Evolutionary conservation across 2,329 filamentous ascomycete species (phyloP).

Genomic region (Penicillium oxalicum): DNA sequence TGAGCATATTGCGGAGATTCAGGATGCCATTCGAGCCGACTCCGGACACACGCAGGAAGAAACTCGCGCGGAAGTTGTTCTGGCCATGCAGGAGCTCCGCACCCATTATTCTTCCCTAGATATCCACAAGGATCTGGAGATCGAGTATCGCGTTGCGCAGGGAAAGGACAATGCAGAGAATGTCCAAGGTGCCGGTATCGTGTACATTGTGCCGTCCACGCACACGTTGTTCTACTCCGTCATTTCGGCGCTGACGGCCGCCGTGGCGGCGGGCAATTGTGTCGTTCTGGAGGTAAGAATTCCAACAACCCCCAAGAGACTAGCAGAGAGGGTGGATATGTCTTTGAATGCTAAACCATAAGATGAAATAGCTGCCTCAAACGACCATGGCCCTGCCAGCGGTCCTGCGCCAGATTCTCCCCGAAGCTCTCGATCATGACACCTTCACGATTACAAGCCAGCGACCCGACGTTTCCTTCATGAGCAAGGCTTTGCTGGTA

Average conservation of each 20-base stretch:
- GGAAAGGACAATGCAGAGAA: constrained; percentile 16
- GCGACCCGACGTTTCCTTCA: constrained; percentile 25
- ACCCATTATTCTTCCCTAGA: constrained; percentile 20
- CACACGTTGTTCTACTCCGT: constrained; percentile 48
- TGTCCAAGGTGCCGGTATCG: constrained; percentile 19
- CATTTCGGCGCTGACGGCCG: constrained; percentile 41
- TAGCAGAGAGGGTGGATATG: not conserved
- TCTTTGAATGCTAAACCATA: not conserved
- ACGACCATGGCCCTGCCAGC: constrained; percentile 21
- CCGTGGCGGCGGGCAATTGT: constrained; percentile 49
- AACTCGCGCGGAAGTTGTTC: constrained; percentile 23
- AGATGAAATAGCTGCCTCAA: constrained; percentile 16
- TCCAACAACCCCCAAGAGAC: not conserved
- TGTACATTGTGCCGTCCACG: constrained; percentile 44
- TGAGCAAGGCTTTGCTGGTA: constrained; percentile 18
- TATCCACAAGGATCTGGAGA: constrained; percentile 14
- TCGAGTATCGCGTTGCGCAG: constrained; percentile 20
- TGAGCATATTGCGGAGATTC: constrained; percentile 23
- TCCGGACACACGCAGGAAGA: constrained; percentile 28
- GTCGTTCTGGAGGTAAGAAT: constrained; percentile 43
- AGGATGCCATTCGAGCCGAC: constrained; percentile 29
- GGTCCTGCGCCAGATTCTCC: constrained; percentile 21
- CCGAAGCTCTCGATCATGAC: constrained; percentile 41
- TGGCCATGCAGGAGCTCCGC: constrained; percentile 24
- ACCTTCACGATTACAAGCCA: constrained; percentile 43